Evolutionary conservation across 176 grass and related monocot genomes (phyloP), one percentile per base, ranked within the genome.

Genomic region (Triticum aestivum): DNA sequence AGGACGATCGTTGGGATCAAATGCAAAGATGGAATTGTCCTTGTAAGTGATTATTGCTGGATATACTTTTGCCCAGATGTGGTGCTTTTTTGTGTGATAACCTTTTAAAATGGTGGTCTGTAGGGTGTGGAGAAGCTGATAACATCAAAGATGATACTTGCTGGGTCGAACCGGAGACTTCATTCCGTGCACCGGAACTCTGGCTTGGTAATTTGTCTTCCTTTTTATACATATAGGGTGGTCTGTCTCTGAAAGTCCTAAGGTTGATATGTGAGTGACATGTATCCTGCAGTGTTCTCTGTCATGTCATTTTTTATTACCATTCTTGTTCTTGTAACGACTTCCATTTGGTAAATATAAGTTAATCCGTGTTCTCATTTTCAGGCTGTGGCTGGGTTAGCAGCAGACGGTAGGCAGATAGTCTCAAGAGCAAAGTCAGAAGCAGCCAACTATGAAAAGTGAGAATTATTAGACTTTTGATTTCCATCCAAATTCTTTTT

Each of bases 341-440:
- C 8, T 56, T 56, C 12, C 5, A 14, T 42, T n/a, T 69, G 54
- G 23, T 77, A 27, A n/a, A 23, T 45, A 89, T 45, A 89, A 75
- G 12, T 63, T 59, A 33, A 37, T 20, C 52, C 6, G 13, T 82
- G 42, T 78, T 9, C 21, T 90, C 34, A 82, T 83, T 73, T 78
- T 81, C 47, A 96, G 91, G 86, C 91, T 81, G 84, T 91, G 67
- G 89, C 94, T 29, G 94, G 91, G 44, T 89, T 93, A 89, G 91
- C 94, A 83, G 94, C 94, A 77, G 94, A 96, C 66, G 94, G 94
- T 27, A 96, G 94, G 82, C 91, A 96, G 88, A 96, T 96, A 67
- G 94, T 96, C 77, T 45, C 94, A 77, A 82, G 94, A 78, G 91
- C 94, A 42, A 96, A 91, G 71, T 93, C 94, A 72, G 94, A 96